phyloP scores from a whole-genome alignment of 2,329 filamentous ascomycete species.

The Aspergillus udagawae region DNA sequence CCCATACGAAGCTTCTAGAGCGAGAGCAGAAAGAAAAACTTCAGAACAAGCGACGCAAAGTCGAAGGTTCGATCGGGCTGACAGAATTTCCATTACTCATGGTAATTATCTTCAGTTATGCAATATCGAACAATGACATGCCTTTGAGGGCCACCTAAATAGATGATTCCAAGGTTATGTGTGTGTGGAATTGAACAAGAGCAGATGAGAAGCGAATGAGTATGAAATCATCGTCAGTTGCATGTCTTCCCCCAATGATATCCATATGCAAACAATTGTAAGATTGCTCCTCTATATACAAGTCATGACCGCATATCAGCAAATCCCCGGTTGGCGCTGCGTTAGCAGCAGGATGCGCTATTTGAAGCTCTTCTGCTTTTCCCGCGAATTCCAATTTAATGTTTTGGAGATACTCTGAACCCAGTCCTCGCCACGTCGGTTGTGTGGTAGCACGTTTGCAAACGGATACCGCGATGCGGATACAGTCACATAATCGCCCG shows the following conservation, averaged over 20 bases:
- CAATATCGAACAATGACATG: not conserved
- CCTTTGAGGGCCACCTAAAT: not conserved
- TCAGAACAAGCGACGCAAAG: slow-evolving; percentile 7
- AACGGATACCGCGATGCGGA: slow-evolving; percentile 50
- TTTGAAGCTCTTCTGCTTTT: slow-evolving; percentile 42
- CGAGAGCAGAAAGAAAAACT: slow-evolving; percentile 8
- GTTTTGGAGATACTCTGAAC: slow-evolving; percentile 49
- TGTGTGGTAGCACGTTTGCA: slow-evolving; percentile 46
- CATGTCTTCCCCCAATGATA: not conserved
- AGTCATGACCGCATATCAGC: not conserved
- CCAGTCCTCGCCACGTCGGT: slow-evolving; percentile 46
- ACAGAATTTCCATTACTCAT: slow-evolving; percentile 1
- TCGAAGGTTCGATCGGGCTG: not conserved
- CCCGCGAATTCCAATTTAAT: slow-evolving; percentile 49
- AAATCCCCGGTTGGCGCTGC: not conserved
- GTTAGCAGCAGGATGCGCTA: not conserved
- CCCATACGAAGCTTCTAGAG: slow-evolving; percentile 28
- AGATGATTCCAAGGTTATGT: not conserved
- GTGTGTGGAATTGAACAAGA: not conserved
- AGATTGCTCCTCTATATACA: not conserved
- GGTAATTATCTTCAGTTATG: not conserved
- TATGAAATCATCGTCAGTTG: not conserved
- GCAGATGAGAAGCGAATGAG: not conserved
- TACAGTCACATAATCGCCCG: slow-evolving; percentile 52
- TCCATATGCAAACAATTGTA: not conserved